phyloP scores from a whole-genome alignment of 768 basidiomycete species.

The Lactarius deliciosus region DNA sequence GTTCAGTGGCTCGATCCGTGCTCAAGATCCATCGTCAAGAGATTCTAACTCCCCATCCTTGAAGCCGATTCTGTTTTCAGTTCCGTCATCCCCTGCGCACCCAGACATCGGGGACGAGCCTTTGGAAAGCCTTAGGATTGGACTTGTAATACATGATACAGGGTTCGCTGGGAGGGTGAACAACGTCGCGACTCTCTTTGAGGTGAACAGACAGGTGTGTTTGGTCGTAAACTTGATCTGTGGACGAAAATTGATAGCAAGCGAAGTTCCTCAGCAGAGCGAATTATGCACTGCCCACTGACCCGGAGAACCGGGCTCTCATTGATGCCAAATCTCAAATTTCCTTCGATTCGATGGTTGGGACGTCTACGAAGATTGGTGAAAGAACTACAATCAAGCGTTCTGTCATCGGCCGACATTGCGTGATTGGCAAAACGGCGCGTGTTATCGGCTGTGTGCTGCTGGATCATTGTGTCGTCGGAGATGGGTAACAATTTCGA shows the following conservation, averaged over 20 bases:
- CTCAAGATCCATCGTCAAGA: conserved; percentile 10
- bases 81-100: conserved; percentile 47
- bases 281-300: conserved; percentile 54
- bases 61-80: conserved; percentile 39
- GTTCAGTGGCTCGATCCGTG: conserved; percentile 32
- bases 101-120: conserved; percentile 38
- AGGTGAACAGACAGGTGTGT: conserved; percentile 75
- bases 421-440: conserved; percentile 80
- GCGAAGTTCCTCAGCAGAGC: conserved; percentile 52
- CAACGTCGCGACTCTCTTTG: conserved; percentile 72
- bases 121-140: conserved; percentile 57
- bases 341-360: conserved; percentile 78
- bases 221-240: background rate
- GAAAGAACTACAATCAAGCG: conserved; percentile 78
- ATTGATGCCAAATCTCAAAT: conserved; percentile 84
- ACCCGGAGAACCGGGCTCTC: conserved; percentile 60
- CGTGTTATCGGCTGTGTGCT: conserved; percentile 80
- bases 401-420: conserved; percentile 61
- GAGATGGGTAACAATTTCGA: conserved; percentile 65
- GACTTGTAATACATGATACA: conserved; percentile 57
- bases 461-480: conserved; percentile 85
- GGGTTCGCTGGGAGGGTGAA: conserved; percentile 68
- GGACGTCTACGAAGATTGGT: conserved; percentile 76
- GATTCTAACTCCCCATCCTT: conserved; percentile 31
- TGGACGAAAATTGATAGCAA: conserved; percentile 27